Evolutionary conservation across 1,139 yeast species (phyloP).

Genomic region (Zygotorulaspora mrakii): DNA sequence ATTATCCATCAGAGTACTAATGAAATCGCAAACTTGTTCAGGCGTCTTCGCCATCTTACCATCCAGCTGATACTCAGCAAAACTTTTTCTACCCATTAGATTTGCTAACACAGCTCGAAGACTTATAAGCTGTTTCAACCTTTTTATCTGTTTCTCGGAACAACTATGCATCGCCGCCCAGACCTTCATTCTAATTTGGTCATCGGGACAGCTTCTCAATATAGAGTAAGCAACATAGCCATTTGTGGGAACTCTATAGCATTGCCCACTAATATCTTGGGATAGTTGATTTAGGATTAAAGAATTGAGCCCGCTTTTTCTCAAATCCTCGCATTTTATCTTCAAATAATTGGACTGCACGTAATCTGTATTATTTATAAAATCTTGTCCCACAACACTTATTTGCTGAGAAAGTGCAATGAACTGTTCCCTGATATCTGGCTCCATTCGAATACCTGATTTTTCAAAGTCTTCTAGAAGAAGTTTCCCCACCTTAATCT

Average conservation of each 20-base stretch:
- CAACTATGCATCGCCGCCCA: slow-evolving; percentile 74
- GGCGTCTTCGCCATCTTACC: slow-evolving; percentile 91
- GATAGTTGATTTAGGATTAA: slow-evolving; percentile 30
- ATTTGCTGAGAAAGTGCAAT: slow-evolving; percentile 78
- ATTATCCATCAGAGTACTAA: slow-evolving; percentile 53
- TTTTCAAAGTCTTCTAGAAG: slow-evolving; percentile 82
- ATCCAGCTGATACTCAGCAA: slow-evolving; percentile 74
- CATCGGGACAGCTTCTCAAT: slow-evolving; percentile 55
- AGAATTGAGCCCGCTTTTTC: slow-evolving; percentile 24
- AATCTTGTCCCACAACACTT: slow-evolving; percentile 77
- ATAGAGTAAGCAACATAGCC: slow-evolving; percentile 68
- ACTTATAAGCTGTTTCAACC: slow-evolving; percentile 56
- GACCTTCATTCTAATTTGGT: slow-evolving; percentile 56
- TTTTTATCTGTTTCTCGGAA: slow-evolving; percentile 51
- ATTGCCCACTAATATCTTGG: slow-evolving; percentile 32
- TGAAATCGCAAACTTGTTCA: slow-evolving; percentile 65
- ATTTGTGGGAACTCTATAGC: slow-evolving; percentile 57
- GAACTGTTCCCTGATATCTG: slow-evolving; percentile 61
- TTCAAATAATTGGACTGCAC: slow-evolving; percentile 22
- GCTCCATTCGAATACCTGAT: slow-evolving; percentile 81
- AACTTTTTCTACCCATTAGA: slow-evolving; percentile 68
- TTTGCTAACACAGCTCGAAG: slow-evolving; percentile 70
- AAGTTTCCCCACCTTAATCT: slow-evolving; percentile 74
- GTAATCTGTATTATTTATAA: slow-evolving; percentile 42
- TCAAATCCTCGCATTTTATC: slow-evolving; percentile 21